phyloP scores from a whole-genome alignment of 208 protist species.

The Wallacemonas rigidus region DNA sequence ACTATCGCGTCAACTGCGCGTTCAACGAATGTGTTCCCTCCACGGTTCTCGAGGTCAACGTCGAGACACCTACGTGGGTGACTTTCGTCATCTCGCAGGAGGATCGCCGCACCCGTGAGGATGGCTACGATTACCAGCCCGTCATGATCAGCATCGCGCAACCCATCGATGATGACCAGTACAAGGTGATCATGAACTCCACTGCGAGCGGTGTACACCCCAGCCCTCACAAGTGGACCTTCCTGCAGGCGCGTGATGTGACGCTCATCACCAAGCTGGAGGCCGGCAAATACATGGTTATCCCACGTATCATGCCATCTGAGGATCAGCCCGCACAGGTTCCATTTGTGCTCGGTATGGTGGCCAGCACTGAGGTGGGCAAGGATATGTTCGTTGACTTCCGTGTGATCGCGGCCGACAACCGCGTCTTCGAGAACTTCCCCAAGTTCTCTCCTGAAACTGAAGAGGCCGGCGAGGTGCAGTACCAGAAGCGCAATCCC shows the following conservation, averaged over 20 bases:
- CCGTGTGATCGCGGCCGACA: conserved; percentile 55
- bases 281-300: conserved; percentile 63
- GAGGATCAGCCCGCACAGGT: conserved; percentile 37
- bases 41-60: conserved; percentile 67
- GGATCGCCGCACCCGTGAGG: conserved; percentile 55
- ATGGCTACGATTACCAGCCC: conserved; percentile 62
- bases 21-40: conserved; percentile 72
- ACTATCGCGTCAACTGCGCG: conserved; percentile 76
- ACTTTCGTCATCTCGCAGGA: conserved; percentile 77
- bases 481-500: conserved; percentile 67
- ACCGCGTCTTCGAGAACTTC: conserved; percentile 83
- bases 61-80: conserved; percentile 63
- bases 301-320: conserved; percentile 61
- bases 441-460: conserved; percentile 74
- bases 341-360: conserved; percentile 60
- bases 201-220: conserved; percentile 63
- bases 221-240: conserved; percentile 74
- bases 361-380: conserved; percentile 57
- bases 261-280: conserved; percentile 73
- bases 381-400: conserved; percentile 56
- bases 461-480: conserved; percentile 39
- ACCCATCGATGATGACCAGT: conserved; percentile 49
- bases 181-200: conserved; percentile 78
- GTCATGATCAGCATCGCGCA: conserved; percentile 84
- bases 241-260: conserved; percentile 81